Evolutionary conservation across 2,329 filamentous ascomycete species (phyloP).

Genomic region (Aspergillus latus): DNA sequence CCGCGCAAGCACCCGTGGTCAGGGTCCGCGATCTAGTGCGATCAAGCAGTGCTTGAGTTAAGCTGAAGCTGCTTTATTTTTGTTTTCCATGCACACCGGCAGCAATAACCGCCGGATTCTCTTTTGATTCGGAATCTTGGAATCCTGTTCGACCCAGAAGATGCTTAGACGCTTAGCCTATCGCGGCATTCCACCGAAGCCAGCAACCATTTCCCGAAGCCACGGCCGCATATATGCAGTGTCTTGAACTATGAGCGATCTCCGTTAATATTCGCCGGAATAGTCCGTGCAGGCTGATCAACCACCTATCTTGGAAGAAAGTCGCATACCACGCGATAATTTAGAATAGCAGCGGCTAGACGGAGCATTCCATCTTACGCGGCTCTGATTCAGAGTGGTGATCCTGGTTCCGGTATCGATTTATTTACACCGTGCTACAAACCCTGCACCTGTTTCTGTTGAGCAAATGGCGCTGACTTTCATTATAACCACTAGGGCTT

Average conservation of each 20-base stretch:
- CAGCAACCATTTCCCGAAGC: background rate
- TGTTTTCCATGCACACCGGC: background rate
- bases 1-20: slow-evolving; percentile 21
- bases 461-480: background rate
- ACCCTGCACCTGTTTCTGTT: background rate
- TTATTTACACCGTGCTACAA: background rate
- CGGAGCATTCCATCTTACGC: slow-evolving; percentile 3
- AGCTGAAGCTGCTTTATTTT: background rate
- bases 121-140: background rate
- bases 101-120: background rate
- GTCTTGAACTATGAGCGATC: background rate
- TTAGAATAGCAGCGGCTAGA: background rate
- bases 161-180: background rate
- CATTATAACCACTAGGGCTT: background rate
- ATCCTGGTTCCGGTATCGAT: too few relatives aligned
- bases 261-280: background rate
- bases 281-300: background rate
- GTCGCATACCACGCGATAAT: slow-evolving; percentile 1
- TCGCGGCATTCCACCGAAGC: background rate
- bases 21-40: background rate
- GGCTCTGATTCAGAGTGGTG: background rate
- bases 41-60: background rate
- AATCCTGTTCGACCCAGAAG: background rate
- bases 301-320: background rate
- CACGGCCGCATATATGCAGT: background rate